Conservation (phyloP, 1,284 basidiomycete genomes). For the Pseudozyma hubeiensis region DNA sequence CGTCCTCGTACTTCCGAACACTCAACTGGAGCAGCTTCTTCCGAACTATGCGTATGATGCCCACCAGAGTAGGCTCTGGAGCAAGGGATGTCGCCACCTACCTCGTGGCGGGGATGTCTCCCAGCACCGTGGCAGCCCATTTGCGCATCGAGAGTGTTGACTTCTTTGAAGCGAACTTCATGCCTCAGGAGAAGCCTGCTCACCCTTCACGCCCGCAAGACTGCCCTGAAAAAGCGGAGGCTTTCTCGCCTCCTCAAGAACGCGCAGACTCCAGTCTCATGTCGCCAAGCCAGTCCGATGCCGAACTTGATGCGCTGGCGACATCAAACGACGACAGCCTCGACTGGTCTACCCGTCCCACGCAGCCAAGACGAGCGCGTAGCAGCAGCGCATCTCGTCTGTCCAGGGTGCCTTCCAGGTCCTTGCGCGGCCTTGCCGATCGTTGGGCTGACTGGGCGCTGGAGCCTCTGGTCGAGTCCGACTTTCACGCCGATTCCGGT, state of each 20-base stretch:
- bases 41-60: constrained; percentile 40
- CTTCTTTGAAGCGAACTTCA: constrained; percentile 52
- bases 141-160: constrained; percentile 50
- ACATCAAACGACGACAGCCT: constrained; percentile 17
- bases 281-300: constrained; percentile 30
- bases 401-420: constrained; percentile 25
- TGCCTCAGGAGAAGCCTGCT: constrained; percentile 1
- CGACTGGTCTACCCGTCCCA: constrained; percentile 26
- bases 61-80: constrained; percentile 46
- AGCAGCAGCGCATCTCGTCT: constrained; percentile 41
- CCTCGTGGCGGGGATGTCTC: constrained; percentile 55
- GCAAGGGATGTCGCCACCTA: constrained; percentile 51
- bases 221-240: constrained; percentile 5
- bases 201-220: neutral
- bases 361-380: constrained; percentile 19
- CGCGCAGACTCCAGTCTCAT: constrained; percentile 5
- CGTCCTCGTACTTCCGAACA: constrained; percentile 5
- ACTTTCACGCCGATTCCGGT: constrained; percentile 53
- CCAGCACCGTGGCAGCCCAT: constrained; percentile 32
- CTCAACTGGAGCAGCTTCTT: constrained; percentile 26
- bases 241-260: constrained; percentile 4
- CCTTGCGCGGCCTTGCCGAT: constrained; percentile 51
- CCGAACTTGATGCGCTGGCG: constrained; percentile 7
- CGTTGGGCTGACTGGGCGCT: constrained; percentile 63
- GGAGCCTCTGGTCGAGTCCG: constrained; percentile 50